Evolutionary conservation across 1,139 yeast genomes (phyloP).

Genomic region (Suhomyces terraborum): DNA sequence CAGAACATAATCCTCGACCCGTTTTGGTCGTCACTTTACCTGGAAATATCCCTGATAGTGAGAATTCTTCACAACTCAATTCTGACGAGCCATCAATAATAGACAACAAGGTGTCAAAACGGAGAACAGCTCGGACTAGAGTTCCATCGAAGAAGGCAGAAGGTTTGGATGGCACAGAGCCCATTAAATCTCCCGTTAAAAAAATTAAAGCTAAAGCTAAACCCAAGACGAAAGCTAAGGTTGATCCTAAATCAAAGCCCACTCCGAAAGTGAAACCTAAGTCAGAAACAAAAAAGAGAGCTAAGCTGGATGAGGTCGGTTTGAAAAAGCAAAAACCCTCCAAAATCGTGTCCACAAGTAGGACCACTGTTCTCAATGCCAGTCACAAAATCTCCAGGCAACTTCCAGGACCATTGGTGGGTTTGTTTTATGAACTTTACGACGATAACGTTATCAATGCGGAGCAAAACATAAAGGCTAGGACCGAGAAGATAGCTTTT

Average conservation of each 20-base stretch:
- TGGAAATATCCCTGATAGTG: neutral
- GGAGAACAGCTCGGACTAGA: conserved; percentile 6
- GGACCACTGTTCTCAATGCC: conserved; percentile 39
- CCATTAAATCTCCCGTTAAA: neutral
- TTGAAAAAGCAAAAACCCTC: conserved; percentile 10
- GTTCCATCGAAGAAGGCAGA: conserved; percentile 6
- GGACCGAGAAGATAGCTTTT: conserved; percentile 25
- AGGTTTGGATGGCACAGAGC: neutral
- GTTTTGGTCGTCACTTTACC: neutral
- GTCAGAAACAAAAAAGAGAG: conserved; percentile 4
- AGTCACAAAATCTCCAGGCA: conserved; percentile 36
- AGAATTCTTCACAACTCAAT: neutral
- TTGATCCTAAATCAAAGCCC: neutral
- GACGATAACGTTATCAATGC: conserved; percentile 38
- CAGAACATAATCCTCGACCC: neutral
- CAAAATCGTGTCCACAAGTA: conserved; percentile 18
- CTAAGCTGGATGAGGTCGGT: conserved; percentile 8
- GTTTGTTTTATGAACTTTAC: conserved; percentile 39
- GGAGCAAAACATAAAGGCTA: conserved; percentile 22
- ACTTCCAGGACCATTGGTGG: conserved; percentile 45
- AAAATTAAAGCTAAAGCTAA: neutral
- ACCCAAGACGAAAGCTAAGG: conserved; percentile 1
- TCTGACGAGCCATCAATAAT: neutral
- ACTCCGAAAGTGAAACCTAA: conserved; percentile 1
- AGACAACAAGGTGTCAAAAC: neutral